Conservation (phyloP, 2,329 filamentous ascomycete species). For the Hypomyces perniciosus region DNA sequence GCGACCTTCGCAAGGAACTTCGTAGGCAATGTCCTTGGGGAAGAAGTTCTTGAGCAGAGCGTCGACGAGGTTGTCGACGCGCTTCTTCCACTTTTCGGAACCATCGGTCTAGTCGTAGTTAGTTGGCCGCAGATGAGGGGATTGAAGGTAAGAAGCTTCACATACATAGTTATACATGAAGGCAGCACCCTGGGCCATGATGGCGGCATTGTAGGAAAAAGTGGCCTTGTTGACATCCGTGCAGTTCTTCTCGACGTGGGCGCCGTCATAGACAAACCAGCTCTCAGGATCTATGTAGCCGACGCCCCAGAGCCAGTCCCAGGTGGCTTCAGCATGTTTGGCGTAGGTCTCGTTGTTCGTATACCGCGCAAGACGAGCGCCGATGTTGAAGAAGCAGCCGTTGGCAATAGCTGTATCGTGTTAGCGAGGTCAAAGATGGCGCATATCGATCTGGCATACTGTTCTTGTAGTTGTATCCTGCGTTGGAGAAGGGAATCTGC, state of each 20-base stretch:
- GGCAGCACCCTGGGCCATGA: slow-evolving; percentile 56
- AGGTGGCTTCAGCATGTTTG: slow-evolving; percentile 55
- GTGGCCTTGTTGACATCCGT: slow-evolving; percentile 54
- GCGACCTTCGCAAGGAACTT: slow-evolving; percentile 57
- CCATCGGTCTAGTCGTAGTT: slow-evolving; percentile 41
- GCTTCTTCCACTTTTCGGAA: slow-evolving; percentile 47
- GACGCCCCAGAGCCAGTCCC: slow-evolving; percentile 52
- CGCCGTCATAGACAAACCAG: slow-evolving; percentile 61
- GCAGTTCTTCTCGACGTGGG: slow-evolving; percentile 52
- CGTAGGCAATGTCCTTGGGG: slow-evolving; percentile 54
- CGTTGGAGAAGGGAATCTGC: slow-evolving; percentile 71
- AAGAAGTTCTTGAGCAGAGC: slow-evolving; percentile 47
- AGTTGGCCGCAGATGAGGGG: not conserved
- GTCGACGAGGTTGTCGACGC: slow-evolving; percentile 50
- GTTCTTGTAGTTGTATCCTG: slow-evolving; percentile 72
- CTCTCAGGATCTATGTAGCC: slow-evolving; percentile 53
- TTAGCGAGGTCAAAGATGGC: not conserved
- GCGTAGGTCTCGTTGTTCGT: slow-evolving; percentile 61
- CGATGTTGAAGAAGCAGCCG: slow-evolving; percentile 58
- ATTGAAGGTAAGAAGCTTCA: slow-evolving; percentile 5
- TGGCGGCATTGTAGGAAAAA: slow-evolving; percentile 62
- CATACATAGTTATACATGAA: slow-evolving; percentile 62
- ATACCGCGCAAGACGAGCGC: slow-evolving; percentile 65
- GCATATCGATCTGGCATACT: slow-evolving; percentile 27
- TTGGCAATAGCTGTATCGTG: slow-evolving; percentile 48